phyloP scores from a whole-genome alignment of 441 rosid genomes.

The Jatropha podagrica region DNA sequence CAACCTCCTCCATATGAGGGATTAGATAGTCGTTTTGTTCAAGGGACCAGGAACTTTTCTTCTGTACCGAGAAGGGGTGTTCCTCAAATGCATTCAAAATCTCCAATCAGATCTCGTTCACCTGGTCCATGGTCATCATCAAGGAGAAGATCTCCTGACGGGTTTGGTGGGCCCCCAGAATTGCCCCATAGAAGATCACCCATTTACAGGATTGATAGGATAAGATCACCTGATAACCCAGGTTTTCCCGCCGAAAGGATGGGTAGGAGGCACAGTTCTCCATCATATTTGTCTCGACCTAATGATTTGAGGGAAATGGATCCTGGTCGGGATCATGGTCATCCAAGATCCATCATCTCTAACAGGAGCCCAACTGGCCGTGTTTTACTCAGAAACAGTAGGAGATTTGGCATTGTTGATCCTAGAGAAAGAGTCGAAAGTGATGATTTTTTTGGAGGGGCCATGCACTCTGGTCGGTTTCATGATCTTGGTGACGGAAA shows the following conservation, averaged over 20 bases:
- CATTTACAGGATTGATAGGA: conserved; percentile 59
- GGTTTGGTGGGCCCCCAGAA: conserved; percentile 57
- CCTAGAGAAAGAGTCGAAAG: conserved; percentile 58
- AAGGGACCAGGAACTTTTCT: conserved; percentile 54
- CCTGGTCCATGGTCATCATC: conserved; percentile 72
- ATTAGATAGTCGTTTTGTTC: conserved; percentile 51
- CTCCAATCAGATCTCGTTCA: conserved; percentile 73
- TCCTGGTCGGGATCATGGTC: conserved; percentile 51
- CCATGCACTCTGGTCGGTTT: conserved; percentile 58
- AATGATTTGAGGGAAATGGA: conserved; percentile 67
- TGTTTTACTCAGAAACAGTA: conserved; percentile 49
- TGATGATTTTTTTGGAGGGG: conserved; percentile 62
- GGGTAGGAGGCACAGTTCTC: conserved; percentile 64
- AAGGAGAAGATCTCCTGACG: conserved; percentile 75
- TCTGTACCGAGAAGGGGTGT: conserved; percentile 51
- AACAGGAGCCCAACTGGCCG: conserved; percentile 66
- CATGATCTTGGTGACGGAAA: conserved; percentile 62
- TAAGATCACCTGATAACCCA: conserved; percentile 65
- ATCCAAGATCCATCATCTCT: conserved; percentile 49
- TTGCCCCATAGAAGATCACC: conserved; percentile 64
- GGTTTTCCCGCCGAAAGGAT: conserved; percentile 55
- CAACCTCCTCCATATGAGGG: conserved; percentile 60
- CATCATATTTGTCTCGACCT: conserved; percentile 53
- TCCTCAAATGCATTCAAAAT: conserved; percentile 56
- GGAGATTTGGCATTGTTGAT: conserved; percentile 50